Evolutionary conservation across 768 basidiomycete species (phyloP).

Genomic region (Lentinula aciculospora): DNA sequence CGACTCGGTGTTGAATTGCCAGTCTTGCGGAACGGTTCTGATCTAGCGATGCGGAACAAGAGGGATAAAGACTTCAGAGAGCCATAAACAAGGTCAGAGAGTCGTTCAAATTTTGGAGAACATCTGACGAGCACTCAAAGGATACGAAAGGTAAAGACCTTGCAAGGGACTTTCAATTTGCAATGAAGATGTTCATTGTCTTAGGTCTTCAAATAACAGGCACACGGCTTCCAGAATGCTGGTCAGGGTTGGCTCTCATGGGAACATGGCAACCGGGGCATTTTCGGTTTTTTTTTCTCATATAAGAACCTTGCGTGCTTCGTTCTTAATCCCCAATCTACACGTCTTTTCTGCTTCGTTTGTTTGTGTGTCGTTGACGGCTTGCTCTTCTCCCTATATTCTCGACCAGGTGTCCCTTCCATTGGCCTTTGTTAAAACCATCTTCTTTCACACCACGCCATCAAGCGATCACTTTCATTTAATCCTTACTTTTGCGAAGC

Average conservation of each 20-base stretch:
- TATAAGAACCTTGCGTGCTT: background rate
- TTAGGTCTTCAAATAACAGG: background rate
- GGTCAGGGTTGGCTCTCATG: background rate
- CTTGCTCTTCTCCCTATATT: slow-evolving; percentile 24
- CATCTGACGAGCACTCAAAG: too few species aligned
- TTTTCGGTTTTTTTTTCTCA: background rate
- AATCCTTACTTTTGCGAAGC: slow-evolving; percentile 11
- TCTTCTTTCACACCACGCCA: slow-evolving; percentile 12
- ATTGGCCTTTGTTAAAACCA: slow-evolving; percentile 9
- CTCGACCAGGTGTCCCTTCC: slow-evolving; percentile 41
- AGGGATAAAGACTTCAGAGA: too few species aligned
- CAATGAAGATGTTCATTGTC: too few species aligned
- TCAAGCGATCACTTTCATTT: slow-evolving; percentile 18
- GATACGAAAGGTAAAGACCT: too few species aligned
- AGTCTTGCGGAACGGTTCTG: too few species aligned
- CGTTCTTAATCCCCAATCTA: background rate
- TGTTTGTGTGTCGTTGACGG: slow-evolving; percentile 39
- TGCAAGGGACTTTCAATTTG: background rate
- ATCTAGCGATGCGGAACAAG: too few species aligned
- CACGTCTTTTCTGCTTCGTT: slow-evolving; percentile 9
- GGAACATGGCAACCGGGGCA: slow-evolving; percentile 2
- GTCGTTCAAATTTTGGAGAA: too few species aligned
- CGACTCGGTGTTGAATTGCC: too few species aligned
- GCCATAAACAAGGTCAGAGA: too few species aligned
- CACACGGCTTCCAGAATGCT: background rate